Evolutionary conservation across 768 basidiomycete species (phyloP).

Genomic region (Coprinopsis sp.): DNA sequence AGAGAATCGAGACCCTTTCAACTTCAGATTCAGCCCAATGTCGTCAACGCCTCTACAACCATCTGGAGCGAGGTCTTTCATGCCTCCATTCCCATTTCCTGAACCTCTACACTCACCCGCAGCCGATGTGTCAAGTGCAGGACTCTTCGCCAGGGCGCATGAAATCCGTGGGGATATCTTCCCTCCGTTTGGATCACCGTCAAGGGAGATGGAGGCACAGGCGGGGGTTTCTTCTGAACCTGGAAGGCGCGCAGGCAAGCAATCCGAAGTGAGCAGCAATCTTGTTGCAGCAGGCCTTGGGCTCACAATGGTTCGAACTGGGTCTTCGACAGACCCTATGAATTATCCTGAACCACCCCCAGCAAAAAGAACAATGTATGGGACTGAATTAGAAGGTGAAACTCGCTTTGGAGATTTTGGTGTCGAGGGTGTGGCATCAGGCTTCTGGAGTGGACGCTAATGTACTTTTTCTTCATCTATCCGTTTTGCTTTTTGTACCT

Average conservation of each 20-base stretch:
- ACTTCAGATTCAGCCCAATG: slow-evolving; percentile 47
- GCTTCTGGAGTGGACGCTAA: slow-evolving; percentile 52
- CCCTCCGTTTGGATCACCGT: slow-evolving; percentile 40
- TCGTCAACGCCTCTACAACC: slow-evolving; percentile 38
- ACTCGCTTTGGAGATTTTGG: slow-evolving; percentile 86
- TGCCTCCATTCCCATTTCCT: slow-evolving; percentile 46
- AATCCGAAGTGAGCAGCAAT: slow-evolving; percentile 34
- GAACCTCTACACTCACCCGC: slow-evolving; percentile 58
- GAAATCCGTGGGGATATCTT: slow-evolving; percentile 42
- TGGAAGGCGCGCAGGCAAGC: slow-evolving; percentile 25
- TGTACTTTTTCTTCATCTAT: slow-evolving; percentile 20
- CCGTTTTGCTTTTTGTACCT: background rate
- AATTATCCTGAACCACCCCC: slow-evolving; percentile 31
- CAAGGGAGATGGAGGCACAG: no score
- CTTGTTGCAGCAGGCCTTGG: slow-evolving; percentile 42
- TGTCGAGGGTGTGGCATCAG: slow-evolving; percentile 68
- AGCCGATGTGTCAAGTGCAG: slow-evolving; percentile 34
- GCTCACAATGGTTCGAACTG: slow-evolving; percentile 33
- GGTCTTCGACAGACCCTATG: slow-evolving; percentile 18
- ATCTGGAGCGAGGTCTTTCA: slow-evolving; percentile 34
- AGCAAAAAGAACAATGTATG: slow-evolving; percentile 74
- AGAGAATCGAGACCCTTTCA: slow-evolving; percentile 53
- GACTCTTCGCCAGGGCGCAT: slow-evolving; percentile 23
- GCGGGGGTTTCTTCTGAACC: no score
- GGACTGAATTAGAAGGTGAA: slow-evolving; percentile 76